Base-by-base conservation (phyloP, 2,329 filamentous ascomycete genomes). In the Exophiala lecanii-corni region DNA sequence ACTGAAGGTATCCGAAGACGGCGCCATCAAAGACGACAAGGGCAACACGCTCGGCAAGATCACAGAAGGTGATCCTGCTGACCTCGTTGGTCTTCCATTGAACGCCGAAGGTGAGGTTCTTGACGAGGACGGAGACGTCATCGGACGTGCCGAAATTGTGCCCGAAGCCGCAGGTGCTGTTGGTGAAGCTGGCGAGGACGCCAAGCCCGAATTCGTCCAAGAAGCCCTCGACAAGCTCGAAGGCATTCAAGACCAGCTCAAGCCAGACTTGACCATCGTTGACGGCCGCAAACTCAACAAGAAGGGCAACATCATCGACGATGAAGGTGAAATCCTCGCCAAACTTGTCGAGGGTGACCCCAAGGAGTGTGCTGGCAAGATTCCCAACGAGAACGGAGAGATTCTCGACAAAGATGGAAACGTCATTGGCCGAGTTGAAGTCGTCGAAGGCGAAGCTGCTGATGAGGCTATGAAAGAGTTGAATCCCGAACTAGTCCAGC, bases 1-100 rank as follows among this genome's bases (percentile, higher is more conserved):
- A 3, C 52, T 64, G 3, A 55, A 63, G 34, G 73, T 79, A 16
- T 64, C 74, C 20, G 70, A 74, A 37, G 75, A 76, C 21, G 77
- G 76, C 20, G 60, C 68, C 20, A 70, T 80, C 54, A 65, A 71
- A 54, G 70, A 77, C 23, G 45, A 57, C 16, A 53, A 59, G 26
- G 67, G 65, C 31, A 59, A 67, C 20, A 51, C 55, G 13, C 49
- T 68, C 7, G 67, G 64, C 15, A 59, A 63, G 37, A 59, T 69
- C 20, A 61, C 64, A n/a, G 66, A 68, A 47, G 66, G 66, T 12
- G 62, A 67, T 13, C 60, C 65, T 0, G 59, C 63, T 43, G 65
- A 67, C 31, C 57, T 68, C 2, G 58, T 62, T 28, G 66, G 66
- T 5, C 57, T 58, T 30, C 61, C 60, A 5, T 56, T 67, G 12